Evolutionary conservation across 2,329 filamentous ascomycete species (phyloP).

Genomic region (Calonectria hongkongensis): DNA sequence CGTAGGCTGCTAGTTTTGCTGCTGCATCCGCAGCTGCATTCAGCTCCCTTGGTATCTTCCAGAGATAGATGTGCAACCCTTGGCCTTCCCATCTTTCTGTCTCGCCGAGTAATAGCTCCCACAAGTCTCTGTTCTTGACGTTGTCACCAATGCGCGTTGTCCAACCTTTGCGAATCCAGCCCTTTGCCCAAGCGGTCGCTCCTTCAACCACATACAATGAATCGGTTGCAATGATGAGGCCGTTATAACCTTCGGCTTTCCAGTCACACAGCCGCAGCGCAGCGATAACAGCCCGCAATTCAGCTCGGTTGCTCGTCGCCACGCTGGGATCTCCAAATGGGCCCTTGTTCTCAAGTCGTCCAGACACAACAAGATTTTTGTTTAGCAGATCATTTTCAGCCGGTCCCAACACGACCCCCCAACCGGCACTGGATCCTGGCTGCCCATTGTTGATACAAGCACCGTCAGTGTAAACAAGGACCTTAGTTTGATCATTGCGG

Average conservation of each 20-base stretch:
- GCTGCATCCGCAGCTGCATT: constrained; percentile 65
- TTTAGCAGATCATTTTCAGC: background rate
- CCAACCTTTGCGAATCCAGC: constrained; percentile 64
- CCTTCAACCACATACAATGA: constrained; percentile 42
- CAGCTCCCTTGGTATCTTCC: constrained; percentile 66
- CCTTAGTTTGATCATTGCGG: constrained; percentile 11
- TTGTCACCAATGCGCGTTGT: constrained; percentile 54
- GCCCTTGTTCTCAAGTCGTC: constrained; percentile 65
- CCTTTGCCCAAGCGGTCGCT: constrained; percentile 30
- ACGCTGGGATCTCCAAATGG: constrained; percentile 59
- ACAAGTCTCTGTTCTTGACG: constrained; percentile 72
- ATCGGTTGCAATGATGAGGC: constrained; percentile 63
- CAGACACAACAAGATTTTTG: constrained; percentile 22
- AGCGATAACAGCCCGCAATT: constrained; percentile 39
- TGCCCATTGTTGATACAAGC: constrained; percentile 66
- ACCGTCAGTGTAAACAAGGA: constrained; percentile 68
- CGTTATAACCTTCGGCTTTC: constrained; percentile 52
- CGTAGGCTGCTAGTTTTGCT: constrained; percentile 58
- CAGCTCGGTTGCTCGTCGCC: constrained; percentile 66
- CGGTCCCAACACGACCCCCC: constrained; percentile 58
- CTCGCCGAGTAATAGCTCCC: constrained; percentile 68
- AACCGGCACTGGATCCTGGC: constrained; percentile 61
- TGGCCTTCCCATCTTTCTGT: constrained; percentile 55
- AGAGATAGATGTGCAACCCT: constrained; percentile 65
- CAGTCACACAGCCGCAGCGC: constrained; percentile 47